A percentile compares a stretch with the other conserved stretches of the same genome.
phyloP scores from a whole-genome alignment of 306 rosid genomes.

The Psophocarpus tetragonolobus region DNA sequence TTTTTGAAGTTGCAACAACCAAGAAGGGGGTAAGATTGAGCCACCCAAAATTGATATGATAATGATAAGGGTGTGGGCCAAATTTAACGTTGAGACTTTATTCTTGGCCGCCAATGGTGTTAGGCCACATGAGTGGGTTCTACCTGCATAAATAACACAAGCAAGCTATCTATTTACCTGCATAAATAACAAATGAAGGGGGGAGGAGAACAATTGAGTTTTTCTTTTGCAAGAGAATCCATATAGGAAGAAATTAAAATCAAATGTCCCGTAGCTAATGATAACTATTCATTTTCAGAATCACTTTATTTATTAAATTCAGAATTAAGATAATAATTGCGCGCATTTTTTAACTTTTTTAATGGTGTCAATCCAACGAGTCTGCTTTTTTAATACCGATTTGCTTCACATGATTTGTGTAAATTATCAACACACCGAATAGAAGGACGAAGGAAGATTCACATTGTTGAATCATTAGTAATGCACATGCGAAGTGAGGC shows the following conservation, averaged over 20 bases:
- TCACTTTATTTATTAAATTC: conserved; percentile 22
- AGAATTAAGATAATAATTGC: conserved; percentile 1
- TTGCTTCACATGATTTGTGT: conserved; percentile 15
- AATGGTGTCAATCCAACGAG: neutral
- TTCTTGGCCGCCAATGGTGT: conserved; percentile 34
- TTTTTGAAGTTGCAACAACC: conserved; percentile 24
- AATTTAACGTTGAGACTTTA: conserved; percentile 1
- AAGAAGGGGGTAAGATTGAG: conserved; percentile 30
- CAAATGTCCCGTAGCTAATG: neutral
- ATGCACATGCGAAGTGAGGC: conserved; percentile 25
- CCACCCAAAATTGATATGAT: conserved; percentile 27
- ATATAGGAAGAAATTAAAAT: neutral
- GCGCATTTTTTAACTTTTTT: neutral
- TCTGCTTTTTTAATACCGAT: conserved; percentile 2
- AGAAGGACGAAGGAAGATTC: conserved; percentile 37
- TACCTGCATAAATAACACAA: neutral
- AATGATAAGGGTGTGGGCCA: conserved; percentile 38
- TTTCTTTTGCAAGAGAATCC: neutral
- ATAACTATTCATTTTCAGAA: conserved; percentile 12
- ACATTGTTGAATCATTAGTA: neutral
- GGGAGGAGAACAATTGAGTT: neutral
- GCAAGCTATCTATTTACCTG: neutral
- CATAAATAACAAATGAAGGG: too few relatives aligned
- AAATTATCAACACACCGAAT: neutral
- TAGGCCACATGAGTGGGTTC: conserved; percentile 33